Evolutionary conservation across 2,329 filamentous ascomycete genomes (phyloP).

Genomic region (Coniochaeta sp.): DNA sequence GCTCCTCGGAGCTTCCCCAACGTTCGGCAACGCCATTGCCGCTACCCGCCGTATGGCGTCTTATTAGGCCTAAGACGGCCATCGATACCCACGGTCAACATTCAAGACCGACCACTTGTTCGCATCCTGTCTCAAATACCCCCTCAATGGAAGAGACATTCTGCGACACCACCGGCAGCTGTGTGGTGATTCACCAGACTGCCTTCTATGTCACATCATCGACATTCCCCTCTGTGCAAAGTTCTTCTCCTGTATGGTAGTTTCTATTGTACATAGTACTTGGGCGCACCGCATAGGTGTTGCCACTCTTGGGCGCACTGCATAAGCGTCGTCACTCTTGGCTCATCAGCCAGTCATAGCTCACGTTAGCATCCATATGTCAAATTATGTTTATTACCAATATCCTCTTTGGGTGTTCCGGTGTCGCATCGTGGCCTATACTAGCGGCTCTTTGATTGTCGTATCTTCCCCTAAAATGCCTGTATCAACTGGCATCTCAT

Average conservation of each 20-base stretch:
- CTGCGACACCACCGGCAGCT: not conserved
- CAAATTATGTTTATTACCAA: not conserved
- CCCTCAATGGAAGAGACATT: not conserved
- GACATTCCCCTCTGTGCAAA: not conserved
- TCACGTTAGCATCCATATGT: not conserved
- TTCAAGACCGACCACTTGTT: not conserved
- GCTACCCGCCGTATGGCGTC: constrained; percentile 57
- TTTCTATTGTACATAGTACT: constrained; percentile 1
- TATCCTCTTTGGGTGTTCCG: not conserved
- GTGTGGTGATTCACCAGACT: not conserved
- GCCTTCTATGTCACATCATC: not conserved
- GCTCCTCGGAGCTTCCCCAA: constrained; percentile 32
- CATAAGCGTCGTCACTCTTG: not conserved
- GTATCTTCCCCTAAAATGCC: too few relatives aligned
- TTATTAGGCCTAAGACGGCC: not conserved
- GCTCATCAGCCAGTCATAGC: not conserved
- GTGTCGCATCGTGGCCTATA: not conserved
- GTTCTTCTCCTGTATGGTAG: not conserved
- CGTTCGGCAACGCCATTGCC: constrained; percentile 41
- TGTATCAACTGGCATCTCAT: too few relatives aligned
- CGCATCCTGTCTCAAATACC: not conserved
- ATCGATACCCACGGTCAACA: not conserved
- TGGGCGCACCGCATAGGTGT: not conserved
- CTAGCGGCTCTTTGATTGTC: too few relatives aligned
- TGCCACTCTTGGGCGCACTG: not conserved